These are phyloP conservation scores for Cryphonectria radicalis DNA, from an alignment of 2,329 filamentous ascomycete genomes.

Conservation along the genomic window DNA sequence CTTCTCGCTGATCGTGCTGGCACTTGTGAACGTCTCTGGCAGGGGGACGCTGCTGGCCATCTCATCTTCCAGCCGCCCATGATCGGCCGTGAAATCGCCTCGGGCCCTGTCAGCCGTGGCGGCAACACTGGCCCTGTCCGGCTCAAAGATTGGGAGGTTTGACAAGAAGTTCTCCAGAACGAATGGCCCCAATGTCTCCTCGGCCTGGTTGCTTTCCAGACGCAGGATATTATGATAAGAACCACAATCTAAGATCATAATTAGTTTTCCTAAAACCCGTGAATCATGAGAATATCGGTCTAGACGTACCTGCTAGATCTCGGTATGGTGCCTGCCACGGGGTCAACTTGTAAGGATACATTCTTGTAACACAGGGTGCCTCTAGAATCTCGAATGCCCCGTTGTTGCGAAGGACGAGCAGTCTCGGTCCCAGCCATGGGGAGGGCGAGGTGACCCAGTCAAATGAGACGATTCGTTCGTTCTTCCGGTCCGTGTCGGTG, in stretches of 20 bases:
- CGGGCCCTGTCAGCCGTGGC: conserved; percentile 48
- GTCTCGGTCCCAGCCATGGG: conserved; percentile 58
- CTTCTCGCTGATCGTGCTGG: conserved; percentile 53
- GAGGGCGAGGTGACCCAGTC: conserved; percentile 68
- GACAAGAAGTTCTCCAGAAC: conserved; percentile 58
- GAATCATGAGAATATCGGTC: conserved; percentile 2
- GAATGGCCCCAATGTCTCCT: conserved; percentile 58
- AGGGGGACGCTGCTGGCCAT: conserved; percentile 42
- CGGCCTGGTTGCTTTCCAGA: conserved; percentile 59
- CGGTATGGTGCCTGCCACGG: conserved; percentile 65
- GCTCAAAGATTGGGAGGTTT: conserved; percentile 61
- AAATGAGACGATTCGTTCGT: conserved; percentile 68
- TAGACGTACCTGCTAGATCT: conserved; percentile 54
- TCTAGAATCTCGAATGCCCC: conserved; percentile 66
- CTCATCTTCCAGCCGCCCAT: conserved; percentile 43
- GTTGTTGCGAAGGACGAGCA: conserved; percentile 63
- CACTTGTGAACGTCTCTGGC: conserved; percentile 47
- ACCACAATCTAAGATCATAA: conserved; percentile 46
- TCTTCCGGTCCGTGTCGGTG: conserved; percentile 54
- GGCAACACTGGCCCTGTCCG: conserved; percentile 49
- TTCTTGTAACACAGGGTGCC: conserved; percentile 61
- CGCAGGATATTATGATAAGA: conserved; percentile 61
- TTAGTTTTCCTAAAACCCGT: conserved; percentile 33
- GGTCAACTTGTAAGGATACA: conserved; percentile 63
- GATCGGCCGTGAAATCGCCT: conserved; percentile 40